Percentiles rank a stretch among this genome's conserved stretches.
Evolutionary conservation across 129 eudicot genomes (phyloP).

Genomic region (Daucus carota): DNA sequence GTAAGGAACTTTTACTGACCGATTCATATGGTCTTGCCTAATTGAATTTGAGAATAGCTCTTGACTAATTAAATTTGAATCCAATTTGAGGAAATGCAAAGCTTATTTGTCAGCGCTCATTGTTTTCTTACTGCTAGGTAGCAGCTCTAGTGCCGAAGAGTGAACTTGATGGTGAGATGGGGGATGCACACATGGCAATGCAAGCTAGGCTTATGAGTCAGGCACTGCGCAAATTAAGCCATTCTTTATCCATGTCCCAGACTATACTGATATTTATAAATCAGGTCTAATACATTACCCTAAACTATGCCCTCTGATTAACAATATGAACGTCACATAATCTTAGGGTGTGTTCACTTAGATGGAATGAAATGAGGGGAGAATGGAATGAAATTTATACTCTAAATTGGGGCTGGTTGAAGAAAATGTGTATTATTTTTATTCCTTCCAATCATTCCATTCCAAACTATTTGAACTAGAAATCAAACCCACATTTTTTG

Average conservation of each 20-base stretch:
- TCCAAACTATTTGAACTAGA: too few relatives aligned
- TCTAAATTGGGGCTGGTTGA: too few relatives aligned
- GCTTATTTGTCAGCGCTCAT: not conserved
- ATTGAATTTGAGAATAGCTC: not conserved
- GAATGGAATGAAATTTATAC: too few relatives aligned
- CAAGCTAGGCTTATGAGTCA: constrained; percentile 99
- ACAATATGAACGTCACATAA: not conserved
- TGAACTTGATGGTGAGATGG: constrained; percentile 99
- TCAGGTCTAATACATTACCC: constrained; percentile 42
- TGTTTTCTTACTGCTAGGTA: constrained; percentile 44
- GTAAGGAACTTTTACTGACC: constrained; percentile 45
- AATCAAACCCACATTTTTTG: too few relatives aligned
- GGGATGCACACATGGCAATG: constrained; percentile 99
- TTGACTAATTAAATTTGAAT: not conserved
- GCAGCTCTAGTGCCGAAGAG: constrained; percentile 97
- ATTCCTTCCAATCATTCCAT: too few relatives aligned
- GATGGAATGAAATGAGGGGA: too few relatives aligned
- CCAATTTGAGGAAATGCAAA: not conserved
- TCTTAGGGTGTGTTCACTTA: too few relatives aligned
- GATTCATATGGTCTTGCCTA: not conserved
- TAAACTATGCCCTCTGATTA: not conserved
- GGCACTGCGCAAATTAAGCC: constrained; percentile 92
- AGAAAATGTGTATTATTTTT: too few relatives aligned
- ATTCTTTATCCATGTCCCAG: constrained; percentile 76
- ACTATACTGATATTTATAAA: constrained; percentile 77